Base-by-base conservation (phyloP, 148 eudicot genomes). In the Polygonum aviculare region DNA sequence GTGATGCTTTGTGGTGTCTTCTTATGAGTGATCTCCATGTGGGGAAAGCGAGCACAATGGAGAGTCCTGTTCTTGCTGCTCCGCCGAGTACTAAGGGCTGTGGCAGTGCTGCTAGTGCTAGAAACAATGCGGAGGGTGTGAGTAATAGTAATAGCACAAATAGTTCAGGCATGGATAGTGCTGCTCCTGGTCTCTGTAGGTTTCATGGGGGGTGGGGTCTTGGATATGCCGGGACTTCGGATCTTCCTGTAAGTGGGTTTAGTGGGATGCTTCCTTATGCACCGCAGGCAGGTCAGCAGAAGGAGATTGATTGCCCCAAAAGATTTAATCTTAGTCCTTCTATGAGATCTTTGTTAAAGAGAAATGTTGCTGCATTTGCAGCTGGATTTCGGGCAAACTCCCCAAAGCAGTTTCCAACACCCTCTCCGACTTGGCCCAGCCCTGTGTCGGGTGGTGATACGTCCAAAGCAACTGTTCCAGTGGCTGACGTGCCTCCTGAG, bases 1-100 rank as follows among this genome's bases (percentile, higher is more conserved):
- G 96, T 33, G 98, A 92, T 81, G 97, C 98, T 18, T 89, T 95
- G 98, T 95, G 98, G 98, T 95, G 98, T 81, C 93, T 95, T 57
- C 81, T 95, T 55, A 90, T 92, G 96, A 92, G 97, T 80, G 97
- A 95, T 84, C 94, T 95, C 44, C 93, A 95, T 83, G 97, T 92
- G 65, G 97, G 94, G 38, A 83, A 92, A 15, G 98, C 98, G 16
- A 88, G 96, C 77, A 86, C 90, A 77, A 92, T 95, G 85, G 98
- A 95, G 10, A 86, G 88, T 72, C 96, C 98, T 1, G 76, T 87
- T 83, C 77, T 85, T 80, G 87, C 93, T 7, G 80, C 91, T 0
- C 80, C 75, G 16, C 80, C 75, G 16, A 72, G 82, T 75, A 71
- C 79, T 79, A 80, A 74, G 78, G 80, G 77, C 16, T 54, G 79